Base-by-base conservation (phyloP, 495 filamentous ascomycete genomes). In the Penicillium psychrofluorescens region DNA sequence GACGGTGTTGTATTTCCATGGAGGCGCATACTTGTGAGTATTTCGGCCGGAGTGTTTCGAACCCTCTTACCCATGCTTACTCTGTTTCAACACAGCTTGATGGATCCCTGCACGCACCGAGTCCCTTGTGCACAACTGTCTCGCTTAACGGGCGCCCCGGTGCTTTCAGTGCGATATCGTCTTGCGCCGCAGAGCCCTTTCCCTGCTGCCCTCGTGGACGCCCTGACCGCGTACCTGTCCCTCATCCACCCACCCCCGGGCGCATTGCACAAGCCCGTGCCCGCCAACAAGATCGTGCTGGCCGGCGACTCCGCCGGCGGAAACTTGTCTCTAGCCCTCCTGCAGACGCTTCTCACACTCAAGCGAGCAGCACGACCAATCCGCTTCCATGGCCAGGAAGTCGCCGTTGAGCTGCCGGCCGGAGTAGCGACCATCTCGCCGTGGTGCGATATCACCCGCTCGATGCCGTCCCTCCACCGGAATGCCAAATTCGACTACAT, bases 261-360 rank as follows among this genome's bases (percentile, higher is more conserved):
- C 32, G 79, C 88, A 3, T 71, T 83, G 44, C 90, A 95, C 62
- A 64, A 74, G 14, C 67, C 89, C 11, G 70, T 95, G 5, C 66
- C 71, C 4, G 69, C 91, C 2, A 69, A 72, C 40, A 72, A 90
- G 41, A 87, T 97, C 36, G 72, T 91, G 29, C 65, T 95, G 38
- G 76, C 81, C 8, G 91, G 91, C n/a, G 91, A 97, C 59, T 88
- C 81, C 29, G 90, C 91, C 0, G 91, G 91, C 16, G 91, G 86
- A 7, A 87, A 88, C 46, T 75, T 97, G 4, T 61, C 66, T 9
- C 68, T 91, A 3, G 75, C 78, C 6, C 79, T 97, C 0, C 63
- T 90, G 1, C 88, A 88, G 55, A 75, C 81, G 1, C 55, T 95
- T 3, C 71, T 95, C 7, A 79, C 90, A 33, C 68, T 95, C 13